Evolutionary conservation across 345 rosid genomes (phyloP).

Genomic region (Durio zibethinus): DNA sequence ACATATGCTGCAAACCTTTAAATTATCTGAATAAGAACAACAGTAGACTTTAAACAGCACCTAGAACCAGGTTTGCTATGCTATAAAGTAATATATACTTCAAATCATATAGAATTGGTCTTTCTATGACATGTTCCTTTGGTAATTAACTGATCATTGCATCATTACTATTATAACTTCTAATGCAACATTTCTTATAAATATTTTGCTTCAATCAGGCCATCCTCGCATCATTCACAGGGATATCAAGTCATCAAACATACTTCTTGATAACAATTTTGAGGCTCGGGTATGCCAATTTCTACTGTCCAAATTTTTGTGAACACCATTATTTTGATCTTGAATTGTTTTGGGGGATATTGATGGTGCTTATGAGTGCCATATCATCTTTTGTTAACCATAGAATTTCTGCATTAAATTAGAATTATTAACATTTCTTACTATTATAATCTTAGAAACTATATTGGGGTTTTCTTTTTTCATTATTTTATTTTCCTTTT

Average conservation of each 20-base stretch:
- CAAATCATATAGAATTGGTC: background rate
- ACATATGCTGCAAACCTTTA: background rate
- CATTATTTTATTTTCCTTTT: background rate
- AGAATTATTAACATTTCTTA: background rate
- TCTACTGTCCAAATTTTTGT: conserved; percentile 11
- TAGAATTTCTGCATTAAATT: background rate
- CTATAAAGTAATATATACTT: background rate
- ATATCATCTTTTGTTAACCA: background rate
- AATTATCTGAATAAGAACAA: background rate
- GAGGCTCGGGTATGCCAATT: conserved; percentile 74
- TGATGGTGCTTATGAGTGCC: conserved; percentile 9
- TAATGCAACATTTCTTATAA: conserved; percentile 6
- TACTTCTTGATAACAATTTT: conserved; percentile 78
- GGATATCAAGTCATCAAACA: conserved; percentile 95
- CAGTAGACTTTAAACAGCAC: background rate
- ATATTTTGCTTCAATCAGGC: conserved; percentile 41
- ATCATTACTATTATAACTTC: background rate
- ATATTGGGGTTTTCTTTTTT: background rate
- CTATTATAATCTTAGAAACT: background rate
- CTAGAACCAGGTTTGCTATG: background rate
- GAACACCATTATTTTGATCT: background rate
- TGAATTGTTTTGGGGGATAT: conserved; percentile 11
- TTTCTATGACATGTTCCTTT: background rate
- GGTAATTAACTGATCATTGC: background rate
- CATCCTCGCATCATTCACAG: conserved; percentile 98